These are phyloP conservation scores for Sphenostylis stenocarpa DNA, from an alignment of 306 rosid genomes.

Conservation along the genomic window DNA sequence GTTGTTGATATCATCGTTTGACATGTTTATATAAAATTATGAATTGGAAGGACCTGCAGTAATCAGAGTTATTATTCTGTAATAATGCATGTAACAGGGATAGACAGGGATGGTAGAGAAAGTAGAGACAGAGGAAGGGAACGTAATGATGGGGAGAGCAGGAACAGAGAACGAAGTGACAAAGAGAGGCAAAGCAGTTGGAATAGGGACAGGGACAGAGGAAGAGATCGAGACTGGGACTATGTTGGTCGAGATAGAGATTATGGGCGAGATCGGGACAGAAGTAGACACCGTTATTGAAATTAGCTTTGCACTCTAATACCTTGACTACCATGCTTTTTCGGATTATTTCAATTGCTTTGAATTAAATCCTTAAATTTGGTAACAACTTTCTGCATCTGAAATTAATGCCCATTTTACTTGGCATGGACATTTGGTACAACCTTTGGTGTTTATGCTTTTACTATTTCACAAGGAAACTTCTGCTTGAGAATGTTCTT, in stretches of 20 bases:
- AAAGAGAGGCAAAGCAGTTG: constrained; percentile 73
- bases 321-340: constrained; percentile 26
- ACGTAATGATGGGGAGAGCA: constrained; percentile 55
- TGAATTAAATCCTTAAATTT: constrained; percentile 27
- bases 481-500: constrained; percentile 23
- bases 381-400: constrained; percentile 19
- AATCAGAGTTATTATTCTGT: constrained; percentile 9
- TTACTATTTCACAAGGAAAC: constrained; percentile 21
- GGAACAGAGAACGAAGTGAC: constrained; percentile 63
- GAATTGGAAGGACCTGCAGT: constrained; percentile 18
- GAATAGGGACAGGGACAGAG: constrained; percentile 75
- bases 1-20: background rate
- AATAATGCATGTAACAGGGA: constrained; percentile 56
- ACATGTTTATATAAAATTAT: constrained; percentile 11
- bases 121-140: constrained; percentile 84
- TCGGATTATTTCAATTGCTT: constrained; percentile 30
- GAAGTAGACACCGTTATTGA: constrained; percentile 66
- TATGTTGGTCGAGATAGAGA: constrained; percentile 68
- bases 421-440: constrained; percentile 33
- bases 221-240: constrained; percentile 72
- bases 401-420: constrained; percentile 32
- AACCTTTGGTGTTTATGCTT: background rate
- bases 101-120: constrained; percentile 76
- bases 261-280: constrained; percentile 74
- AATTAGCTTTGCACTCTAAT: background rate